A percentile compares a stretch with the other conserved stretches of the same genome.
phyloP scores from a whole-genome alignment of 2,329 filamentous ascomycete genomes.

The Penicillium aurantiogriseum region DNA sequence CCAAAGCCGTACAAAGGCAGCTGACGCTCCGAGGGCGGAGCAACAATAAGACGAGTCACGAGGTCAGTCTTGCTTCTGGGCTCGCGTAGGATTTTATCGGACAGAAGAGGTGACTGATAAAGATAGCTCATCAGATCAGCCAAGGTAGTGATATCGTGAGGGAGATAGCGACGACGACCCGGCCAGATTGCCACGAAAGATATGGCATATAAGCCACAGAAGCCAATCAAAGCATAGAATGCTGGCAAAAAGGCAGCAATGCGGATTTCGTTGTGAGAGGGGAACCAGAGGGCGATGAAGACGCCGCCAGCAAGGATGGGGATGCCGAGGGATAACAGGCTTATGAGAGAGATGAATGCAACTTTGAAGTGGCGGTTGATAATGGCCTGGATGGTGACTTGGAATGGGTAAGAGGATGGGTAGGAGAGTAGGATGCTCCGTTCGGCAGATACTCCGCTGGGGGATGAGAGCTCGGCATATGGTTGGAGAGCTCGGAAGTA shows the following conservation, averaged over 20 bases:
- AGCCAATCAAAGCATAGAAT: constrained; percentile 69
- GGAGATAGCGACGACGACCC: constrained; percentile 61
- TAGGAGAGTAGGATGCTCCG: constrained; percentile 59
- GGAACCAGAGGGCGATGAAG: constrained; percentile 62
- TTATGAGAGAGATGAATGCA: constrained; percentile 56
- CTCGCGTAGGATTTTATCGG: constrained; percentile 70
- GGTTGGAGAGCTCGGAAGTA: constrained; percentile 60
- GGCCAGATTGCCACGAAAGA: constrained; percentile 63
- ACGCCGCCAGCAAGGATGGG: constrained; percentile 61
- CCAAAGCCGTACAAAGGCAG: constrained; percentile 56
- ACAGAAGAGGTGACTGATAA: constrained; percentile 67
- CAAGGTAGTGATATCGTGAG: constrained; percentile 69
- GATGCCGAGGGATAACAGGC: constrained; percentile 52
- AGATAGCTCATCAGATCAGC: constrained; percentile 77
- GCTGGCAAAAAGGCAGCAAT: constrained; percentile 73
- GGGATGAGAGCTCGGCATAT: constrained; percentile 54
- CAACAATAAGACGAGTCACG: constrained; percentile 63
- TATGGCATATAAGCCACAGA: constrained; percentile 68
- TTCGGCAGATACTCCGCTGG: constrained; percentile 54
- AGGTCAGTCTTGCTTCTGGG: constrained; percentile 68
- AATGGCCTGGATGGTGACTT: constrained; percentile 53
- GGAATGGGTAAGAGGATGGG: constrained; percentile 52
- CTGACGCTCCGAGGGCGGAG: constrained; percentile 39
- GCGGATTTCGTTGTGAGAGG: constrained; percentile 43
- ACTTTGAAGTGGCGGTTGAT: constrained; percentile 58